phyloP scores from a whole-genome alignment of 2,329 filamentous ascomycete species.

The Aphanoascus verrucosus region DNA sequence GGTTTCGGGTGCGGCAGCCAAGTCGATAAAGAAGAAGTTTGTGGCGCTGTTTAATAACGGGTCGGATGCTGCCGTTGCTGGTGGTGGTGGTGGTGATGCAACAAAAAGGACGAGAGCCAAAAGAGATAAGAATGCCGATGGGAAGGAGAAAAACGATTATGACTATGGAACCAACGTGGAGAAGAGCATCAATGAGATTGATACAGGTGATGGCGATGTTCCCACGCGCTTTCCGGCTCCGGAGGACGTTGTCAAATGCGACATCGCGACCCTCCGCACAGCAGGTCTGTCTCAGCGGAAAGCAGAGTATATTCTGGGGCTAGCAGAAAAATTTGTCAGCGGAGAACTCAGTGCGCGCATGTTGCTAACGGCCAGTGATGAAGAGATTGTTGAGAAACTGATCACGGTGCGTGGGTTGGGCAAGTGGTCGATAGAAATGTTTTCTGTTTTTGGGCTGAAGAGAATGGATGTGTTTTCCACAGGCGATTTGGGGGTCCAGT shows the following conservation, averaged over 20 bases:
- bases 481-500: constrained; percentile 86
- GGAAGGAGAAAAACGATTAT: constrained; percentile 19
- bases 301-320: constrained; percentile 82
- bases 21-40: constrained; percentile 79
- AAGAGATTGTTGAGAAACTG: constrained; percentile 70
- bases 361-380: constrained; percentile 69
- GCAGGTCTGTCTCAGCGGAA: constrained; percentile 89
- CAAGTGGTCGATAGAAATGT: constrained; percentile 94
- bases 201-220: not conserved
- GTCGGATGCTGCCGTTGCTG: not conserved
- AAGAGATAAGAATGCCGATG: not conserved
- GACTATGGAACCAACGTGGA: constrained; percentile 7
- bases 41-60: constrained; percentile 53
- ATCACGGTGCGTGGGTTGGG: constrained; percentile 81
- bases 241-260: constrained; percentile 53
- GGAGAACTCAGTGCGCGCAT: constrained; percentile 67
- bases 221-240: constrained; percentile 58
- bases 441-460: constrained; percentile 91
- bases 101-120: not conserved
- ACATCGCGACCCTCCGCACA: constrained; percentile 60
- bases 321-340: constrained; percentile 67
- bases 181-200: constrained; percentile 17
- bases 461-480: constrained; percentile 86
- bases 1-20: constrained; percentile 84
- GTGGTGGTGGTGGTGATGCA: not conserved